Base-by-base conservation (phyloP, 441 rosid genomes). In the Euphorbia schlechtendalii region DNA sequence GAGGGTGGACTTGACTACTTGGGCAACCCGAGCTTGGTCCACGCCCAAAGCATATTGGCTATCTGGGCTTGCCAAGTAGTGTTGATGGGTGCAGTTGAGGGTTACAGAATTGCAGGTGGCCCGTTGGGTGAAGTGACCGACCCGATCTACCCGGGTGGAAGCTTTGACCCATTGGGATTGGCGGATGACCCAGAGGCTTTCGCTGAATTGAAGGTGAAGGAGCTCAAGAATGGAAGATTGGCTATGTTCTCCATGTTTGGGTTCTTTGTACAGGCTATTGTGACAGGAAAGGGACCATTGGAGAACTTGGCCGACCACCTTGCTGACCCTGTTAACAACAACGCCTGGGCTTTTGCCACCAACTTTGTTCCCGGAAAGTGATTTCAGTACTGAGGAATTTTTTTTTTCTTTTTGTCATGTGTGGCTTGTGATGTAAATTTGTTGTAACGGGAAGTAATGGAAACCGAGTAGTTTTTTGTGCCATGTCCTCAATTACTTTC, bases 241-340 rank as follows among this genome's bases (percentile, higher is more conserved):
- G 76, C 78, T 20, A 76, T 80, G 78, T 74, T 76, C 56, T 76
- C 83, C 0, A 74, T 76, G 81, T 67, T 69, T 40, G 78, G 83
- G 3, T 74, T 79, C 77, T 79, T 76, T 24, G 75, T 79, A 45
- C 78, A 76, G 64, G 83, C 83, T 54, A 76, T 76, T 30, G 73
- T 73, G 0, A 79, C 76, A 0, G 78, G 80, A 25, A 76, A 76
- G 43, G 79, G 79, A 25, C 79, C 79, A 7, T 6, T 61, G 58
- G 77, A 78, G 59, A 78, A 78, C 71, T 56, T 72, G 71, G 66
- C 66, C 0, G 79, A 75, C 66, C 79, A 72, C 41, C 60, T 72
- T 21, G 77, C 66, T 18, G 70, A 75, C 54, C 79, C 82, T 17
- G 74, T 78, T 24, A 56, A 61, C 71, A 58, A 70, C 77, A 75